Evolutionary conservation across 2,329 filamentous ascomycete genomes (phyloP).

Genomic region (Penicillium crustosum): DNA sequence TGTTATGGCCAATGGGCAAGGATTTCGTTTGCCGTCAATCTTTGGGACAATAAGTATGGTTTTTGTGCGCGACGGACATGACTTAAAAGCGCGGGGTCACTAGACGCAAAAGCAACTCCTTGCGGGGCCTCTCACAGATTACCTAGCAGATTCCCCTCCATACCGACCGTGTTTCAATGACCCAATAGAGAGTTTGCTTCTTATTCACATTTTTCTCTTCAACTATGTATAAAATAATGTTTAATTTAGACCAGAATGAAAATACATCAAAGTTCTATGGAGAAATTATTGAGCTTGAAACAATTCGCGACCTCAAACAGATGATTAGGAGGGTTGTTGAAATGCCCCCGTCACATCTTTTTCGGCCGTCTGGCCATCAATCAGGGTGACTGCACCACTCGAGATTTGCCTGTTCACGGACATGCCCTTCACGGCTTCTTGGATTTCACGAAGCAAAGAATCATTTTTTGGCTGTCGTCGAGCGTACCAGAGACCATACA

Average conservation of each 20-base stretch:
- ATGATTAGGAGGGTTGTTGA: too few species aligned
- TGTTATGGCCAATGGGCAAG: neutral
- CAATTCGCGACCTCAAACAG: neutral
- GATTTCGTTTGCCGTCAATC: too few species aligned
- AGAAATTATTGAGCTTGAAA: neutral
- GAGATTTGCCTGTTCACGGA: neutral
- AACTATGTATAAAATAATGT: neutral
- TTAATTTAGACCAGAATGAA: fast-evolving
- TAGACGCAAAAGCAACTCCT: neutral
- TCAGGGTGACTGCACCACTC: neutral
- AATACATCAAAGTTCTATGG: neutral
- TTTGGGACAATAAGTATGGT: too few species aligned
- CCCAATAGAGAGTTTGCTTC: neutral
- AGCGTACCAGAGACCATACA: neutral
- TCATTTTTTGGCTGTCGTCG: neutral
- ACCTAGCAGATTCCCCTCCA: neutral
- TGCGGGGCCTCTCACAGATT: neutral
- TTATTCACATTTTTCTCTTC: neutral
- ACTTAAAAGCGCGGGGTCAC: neutral
- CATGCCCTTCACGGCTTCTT: neutral
- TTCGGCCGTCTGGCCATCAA: neutral
- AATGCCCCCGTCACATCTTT: neutral
- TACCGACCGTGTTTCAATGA: neutral
- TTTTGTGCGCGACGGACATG: too few species aligned
- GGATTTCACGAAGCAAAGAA: conserved; percentile 9